phyloP scores from a whole-genome alignment of 441 rosid genomes.

The Adansonia grandidieri region DNA sequence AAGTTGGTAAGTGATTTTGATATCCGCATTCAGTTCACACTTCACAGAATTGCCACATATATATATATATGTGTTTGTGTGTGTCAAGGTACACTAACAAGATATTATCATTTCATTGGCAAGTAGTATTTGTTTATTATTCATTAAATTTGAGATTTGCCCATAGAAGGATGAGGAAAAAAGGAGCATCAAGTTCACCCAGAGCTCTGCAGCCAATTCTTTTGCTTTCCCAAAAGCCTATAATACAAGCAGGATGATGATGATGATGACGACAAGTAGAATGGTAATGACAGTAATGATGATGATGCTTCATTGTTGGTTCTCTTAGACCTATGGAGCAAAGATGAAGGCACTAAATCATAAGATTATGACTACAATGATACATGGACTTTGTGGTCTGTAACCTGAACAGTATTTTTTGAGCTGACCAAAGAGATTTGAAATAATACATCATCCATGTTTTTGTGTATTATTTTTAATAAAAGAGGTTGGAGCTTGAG shows the following conservation, averaged over 20 bases:
- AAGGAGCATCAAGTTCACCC: too few relatives aligned
- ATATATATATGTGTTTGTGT: not conserved
- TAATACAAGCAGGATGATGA: not conserved
- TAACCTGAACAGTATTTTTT: not conserved
- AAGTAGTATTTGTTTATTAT: not conserved
- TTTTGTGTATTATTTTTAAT: not conserved
- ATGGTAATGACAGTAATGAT: too few relatives aligned
- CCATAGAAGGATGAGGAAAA: too few relatives aligned
- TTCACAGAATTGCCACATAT: not conserved
- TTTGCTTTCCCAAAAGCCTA: too few relatives aligned
- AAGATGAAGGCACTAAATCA: not conserved
- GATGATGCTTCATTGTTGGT: not conserved
- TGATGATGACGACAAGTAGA: not conserved
- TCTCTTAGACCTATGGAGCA: not conserved
- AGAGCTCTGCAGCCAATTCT: too few relatives aligned
- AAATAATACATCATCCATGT: not conserved
- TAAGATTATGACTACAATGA: not conserved
- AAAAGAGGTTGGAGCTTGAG: too few relatives aligned
- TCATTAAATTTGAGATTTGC: not conserved
- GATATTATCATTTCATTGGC: not conserved
- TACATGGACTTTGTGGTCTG: not conserved
- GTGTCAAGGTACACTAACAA: not conserved
- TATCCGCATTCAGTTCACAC: not conserved
- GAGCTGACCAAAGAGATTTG: not conserved
- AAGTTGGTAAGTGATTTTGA: slow-evolving; percentile 4